phyloP scores from a whole-genome alignment of 2,329 filamentous ascomycete species.

The Aspergillus sojae region DNA sequence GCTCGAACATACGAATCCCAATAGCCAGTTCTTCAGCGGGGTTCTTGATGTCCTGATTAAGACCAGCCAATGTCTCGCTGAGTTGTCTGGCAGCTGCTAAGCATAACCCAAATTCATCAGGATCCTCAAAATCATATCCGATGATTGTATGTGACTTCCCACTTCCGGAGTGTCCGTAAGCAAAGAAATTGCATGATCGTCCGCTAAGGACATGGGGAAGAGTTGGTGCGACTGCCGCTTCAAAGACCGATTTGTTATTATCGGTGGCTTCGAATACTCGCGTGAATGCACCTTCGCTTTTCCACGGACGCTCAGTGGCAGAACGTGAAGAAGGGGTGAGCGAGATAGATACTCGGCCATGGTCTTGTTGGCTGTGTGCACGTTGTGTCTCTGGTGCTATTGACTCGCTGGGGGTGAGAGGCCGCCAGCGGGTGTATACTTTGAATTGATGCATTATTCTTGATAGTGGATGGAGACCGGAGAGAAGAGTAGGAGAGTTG shows the following conservation, averaged over 20 bases:
- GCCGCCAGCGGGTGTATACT: slow-evolving; percentile 1
- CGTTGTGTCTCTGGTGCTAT: not conserved
- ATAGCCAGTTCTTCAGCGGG: slow-evolving; percentile 32
- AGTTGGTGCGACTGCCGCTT: slow-evolving; percentile 35
- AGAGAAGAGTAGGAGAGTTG: not conserved
- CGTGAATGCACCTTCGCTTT: slow-evolving; percentile 27
- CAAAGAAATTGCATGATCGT: slow-evolving; percentile 46
- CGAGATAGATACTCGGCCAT: not conserved
- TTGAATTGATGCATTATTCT: not conserved
- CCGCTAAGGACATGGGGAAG: slow-evolving; percentile 39
- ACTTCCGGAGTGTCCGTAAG: slow-evolving; percentile 48
- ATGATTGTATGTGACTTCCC: slow-evolving; percentile 49
- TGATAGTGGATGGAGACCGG: not conserved
- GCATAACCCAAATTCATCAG: slow-evolving; percentile 40
- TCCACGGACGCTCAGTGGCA: slow-evolving; percentile 24
- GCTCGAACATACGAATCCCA: slow-evolving; percentile 45
- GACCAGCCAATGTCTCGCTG: slow-evolving; percentile 24
- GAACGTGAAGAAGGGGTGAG: not conserved
- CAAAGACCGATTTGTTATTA: slow-evolving; percentile 33
- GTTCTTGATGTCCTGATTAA: slow-evolving; percentile 25
- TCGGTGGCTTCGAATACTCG: slow-evolving; percentile 24
- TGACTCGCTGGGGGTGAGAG: not conserved
- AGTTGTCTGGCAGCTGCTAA: slow-evolving; percentile 39
- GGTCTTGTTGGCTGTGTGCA: not conserved
- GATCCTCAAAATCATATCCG: slow-evolving; percentile 44